Conservation (phyloP, 176 grass and related monocot species). For the Melocanna baccifera region DNA sequence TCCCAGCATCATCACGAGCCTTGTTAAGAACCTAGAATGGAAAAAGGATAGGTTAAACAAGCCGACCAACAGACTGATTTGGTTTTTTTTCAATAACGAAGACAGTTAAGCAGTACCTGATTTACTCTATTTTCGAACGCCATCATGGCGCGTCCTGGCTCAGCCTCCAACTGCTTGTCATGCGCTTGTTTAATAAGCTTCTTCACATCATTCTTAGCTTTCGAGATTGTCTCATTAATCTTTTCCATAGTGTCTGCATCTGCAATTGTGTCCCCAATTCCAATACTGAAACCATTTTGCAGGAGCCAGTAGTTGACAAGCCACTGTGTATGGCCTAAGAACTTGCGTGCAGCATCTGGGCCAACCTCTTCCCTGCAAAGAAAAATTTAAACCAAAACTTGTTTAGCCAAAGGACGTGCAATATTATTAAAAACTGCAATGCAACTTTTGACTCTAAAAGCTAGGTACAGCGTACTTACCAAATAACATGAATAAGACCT, state of each 20-base stretch:
- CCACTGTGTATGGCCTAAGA: conserved; percentile 96
- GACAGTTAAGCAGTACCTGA: conserved; percentile 52
- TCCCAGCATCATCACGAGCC: conserved; percentile 98
- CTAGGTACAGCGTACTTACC: conserved; percentile 41
- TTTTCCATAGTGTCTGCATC: conserved; percentile 86
- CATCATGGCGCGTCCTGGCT: conserved; percentile 93
- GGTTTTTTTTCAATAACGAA: conserved; percentile 7
- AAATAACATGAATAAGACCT: conserved; percentile 98
- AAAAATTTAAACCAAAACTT: conserved; percentile 16
- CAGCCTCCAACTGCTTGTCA: conserved; percentile 75
- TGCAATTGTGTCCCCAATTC: conserved; percentile 98
- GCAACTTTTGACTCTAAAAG: conserved; percentile 4
- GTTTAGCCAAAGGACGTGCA: not conserved
- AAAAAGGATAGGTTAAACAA: conserved; percentile 22
- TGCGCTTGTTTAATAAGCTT: conserved; percentile 77
- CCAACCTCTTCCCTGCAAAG: conserved; percentile 92
- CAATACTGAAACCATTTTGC: conserved; percentile 94
- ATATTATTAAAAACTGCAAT: not conserved
- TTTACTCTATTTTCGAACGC: conserved; percentile 98
- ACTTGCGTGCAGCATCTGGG: conserved; percentile 94
- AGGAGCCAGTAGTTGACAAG: conserved; percentile 98
- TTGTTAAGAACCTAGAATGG: conserved; percentile 78
- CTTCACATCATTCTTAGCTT: conserved; percentile 94
- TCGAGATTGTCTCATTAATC: conserved; percentile 81
- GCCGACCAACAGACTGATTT: not conserved